Evolutionary conservation across 345 rosid species (phyloP), one percentile per base, ranked within the genome.

Genomic region (Capsella bursapastoris): DNA sequence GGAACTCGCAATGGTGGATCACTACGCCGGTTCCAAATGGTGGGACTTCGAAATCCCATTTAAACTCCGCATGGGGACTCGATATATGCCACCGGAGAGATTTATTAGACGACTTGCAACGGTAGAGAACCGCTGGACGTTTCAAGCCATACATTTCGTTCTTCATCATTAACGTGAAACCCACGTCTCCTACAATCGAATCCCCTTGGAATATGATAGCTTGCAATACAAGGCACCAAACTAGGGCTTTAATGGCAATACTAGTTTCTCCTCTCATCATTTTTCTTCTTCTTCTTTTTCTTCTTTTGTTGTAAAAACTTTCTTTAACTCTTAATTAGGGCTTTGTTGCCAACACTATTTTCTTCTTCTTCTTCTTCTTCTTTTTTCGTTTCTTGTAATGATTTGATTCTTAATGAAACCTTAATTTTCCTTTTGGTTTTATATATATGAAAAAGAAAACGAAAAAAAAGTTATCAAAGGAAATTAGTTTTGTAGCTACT

Each of bases 121-220:
- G 71, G 71, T 77, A 77, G n/a, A 70, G 28, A 70, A 77, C 80
- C 22, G 55, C 5, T 32, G 76, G 76, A 64, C 75, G 71, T 64
- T 64, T 31, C 37, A 76, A 49, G 8, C 80, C 80, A 32, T 38
- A 77, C 80, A 77, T 77, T 64, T 76, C 80, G 66, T 76, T 76
- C 16, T 48, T 70, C 27, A 76, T 31, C 66, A 27, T 2, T 28
- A 76, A 8, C 64, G 66, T 35, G 65, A 76, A 76, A 27, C 31
- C 14, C 64, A 76, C 75, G 43, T 70, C 71, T 35, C 71, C 71
- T n/a, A 13, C 48, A 35, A 18, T 18, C 5, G 80, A 40, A 8
- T 38, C 8, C 27, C 59, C 80, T 48, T 63, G 75, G 3, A 47
- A 37, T 56, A 31, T 14, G 28, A 48, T 16, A n/a, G 3, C 22